Percentiles rank a stretch among this genome's conserved stretches.
These are phyloP conservation scores for Xylariaceae sp. DNA, from an alignment of 2,329 filamentous ascomycete species.

Conservation along the genomic window DNA sequence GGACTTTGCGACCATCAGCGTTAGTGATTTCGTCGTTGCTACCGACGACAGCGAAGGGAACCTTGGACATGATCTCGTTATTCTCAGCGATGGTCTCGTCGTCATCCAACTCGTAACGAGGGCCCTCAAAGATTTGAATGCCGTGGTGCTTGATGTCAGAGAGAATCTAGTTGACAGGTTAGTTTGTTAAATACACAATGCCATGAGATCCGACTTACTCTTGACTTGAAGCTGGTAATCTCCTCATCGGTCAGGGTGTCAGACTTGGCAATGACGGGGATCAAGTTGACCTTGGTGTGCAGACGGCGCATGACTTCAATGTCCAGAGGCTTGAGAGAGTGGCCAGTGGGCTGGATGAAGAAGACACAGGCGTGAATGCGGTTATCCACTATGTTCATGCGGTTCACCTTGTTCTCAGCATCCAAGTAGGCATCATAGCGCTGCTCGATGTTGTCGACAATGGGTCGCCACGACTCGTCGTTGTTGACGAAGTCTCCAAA, in stretches of 20 bases:
- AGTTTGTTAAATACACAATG: background rate
- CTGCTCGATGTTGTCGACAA: conserved; percentile 99
- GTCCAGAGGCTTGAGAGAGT: conserved; percentile 96
- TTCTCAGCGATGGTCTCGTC: conserved; percentile 99
- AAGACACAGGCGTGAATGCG: conserved; percentile 98
- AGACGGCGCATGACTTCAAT: conserved; percentile 99
- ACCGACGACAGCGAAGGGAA: conserved; percentile 96
- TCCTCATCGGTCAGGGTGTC: conserved; percentile 98
- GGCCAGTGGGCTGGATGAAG: conserved; percentile 98
- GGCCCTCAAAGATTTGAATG: conserved; percentile 98
- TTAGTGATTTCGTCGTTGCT: conserved; percentile 92
- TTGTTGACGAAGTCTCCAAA: conserved; percentile 99
- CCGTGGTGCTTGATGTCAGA: conserved; percentile 95
- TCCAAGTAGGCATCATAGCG: conserved; percentile 97
- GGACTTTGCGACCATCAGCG: conserved; percentile 89
- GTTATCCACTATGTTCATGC: conserved; percentile 99
- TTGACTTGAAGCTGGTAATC: conserved; percentile 88
- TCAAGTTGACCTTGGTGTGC: conserved; percentile 99
- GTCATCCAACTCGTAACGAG: conserved; percentile 96
- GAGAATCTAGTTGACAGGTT: conserved; percentile 66
- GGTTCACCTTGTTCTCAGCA: conserved; percentile 99
- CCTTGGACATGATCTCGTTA: conserved; percentile 99
- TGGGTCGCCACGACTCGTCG: conserved; percentile 98
- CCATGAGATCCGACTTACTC: conserved; percentile 60
- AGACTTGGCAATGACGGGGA: conserved; percentile 97